phyloP scores from a whole-genome alignment of 176 grass and related monocot species.

The Triticum aestivum region DNA sequence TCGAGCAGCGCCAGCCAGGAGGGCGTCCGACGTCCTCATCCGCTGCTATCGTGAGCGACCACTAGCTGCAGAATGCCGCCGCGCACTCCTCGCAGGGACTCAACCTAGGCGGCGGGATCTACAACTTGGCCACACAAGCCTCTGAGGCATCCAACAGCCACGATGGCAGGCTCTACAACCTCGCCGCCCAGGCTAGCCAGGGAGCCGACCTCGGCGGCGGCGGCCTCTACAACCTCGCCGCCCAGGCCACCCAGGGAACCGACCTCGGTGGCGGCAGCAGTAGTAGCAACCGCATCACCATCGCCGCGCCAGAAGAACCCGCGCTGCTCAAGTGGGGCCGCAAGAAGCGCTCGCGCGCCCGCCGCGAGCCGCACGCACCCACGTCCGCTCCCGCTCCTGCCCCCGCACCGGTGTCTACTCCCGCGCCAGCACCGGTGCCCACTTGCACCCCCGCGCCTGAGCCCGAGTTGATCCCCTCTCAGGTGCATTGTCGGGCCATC shows the following conservation, averaged over 20 bases:
- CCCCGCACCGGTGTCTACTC: background rate
- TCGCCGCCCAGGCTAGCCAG: background rate
- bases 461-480: constrained; percentile 8
- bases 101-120: too few relatives aligned
- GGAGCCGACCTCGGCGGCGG: background rate
- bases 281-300: background rate
- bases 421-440: background rate
- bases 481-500: background rate
- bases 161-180: too few relatives aligned
- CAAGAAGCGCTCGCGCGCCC: constrained; percentile 64
- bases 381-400: background rate
- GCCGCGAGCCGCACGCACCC: constrained; percentile 37
- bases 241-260: too few relatives aligned
- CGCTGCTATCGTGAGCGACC: background rate
- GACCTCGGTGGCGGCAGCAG: background rate
- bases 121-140: background rate
- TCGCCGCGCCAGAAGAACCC: background rate
- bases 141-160: too few relatives aligned
- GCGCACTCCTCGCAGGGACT: too few relatives aligned
- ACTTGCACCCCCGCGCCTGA: background rate
- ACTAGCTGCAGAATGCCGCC: background rate
- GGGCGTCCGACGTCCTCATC: constrained; percentile 21
- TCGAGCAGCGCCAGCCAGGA: constrained; percentile 36
- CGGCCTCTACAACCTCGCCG: background rate
- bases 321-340: constrained; percentile 72